Base-by-base conservation (phyloP, 352 stramenopile genomes). In the Phytopythium sindhum region DNA sequence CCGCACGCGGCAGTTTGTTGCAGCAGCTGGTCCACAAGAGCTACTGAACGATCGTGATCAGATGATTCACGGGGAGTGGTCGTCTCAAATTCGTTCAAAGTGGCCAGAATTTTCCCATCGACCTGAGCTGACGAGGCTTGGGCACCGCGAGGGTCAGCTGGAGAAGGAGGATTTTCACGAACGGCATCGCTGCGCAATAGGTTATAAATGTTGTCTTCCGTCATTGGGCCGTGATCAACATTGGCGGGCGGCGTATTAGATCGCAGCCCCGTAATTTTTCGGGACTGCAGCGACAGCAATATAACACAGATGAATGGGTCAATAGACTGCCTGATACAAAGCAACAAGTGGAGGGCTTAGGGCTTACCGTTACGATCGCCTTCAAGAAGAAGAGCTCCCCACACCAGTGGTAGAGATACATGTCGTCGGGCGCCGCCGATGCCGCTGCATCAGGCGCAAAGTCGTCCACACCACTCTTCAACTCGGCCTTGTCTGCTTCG, bases 371-470 rank as follows among this genome's bases (percentile, higher is more conserved):
- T 24, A 87, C 48, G 19, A 80, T 58, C 0, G 75, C 71, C 60
- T 90, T 70, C 33, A 91, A 55, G 50, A 91, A 84, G 53, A 81
- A 82, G 0, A 90, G 44, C 54, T 93, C 84, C 19, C 77, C 84
- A 52, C 71, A 81, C 84, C 84, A 91, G 0, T 73, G 65, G 62
- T 76, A 88, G 44, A 89, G 48, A 24, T 79, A 81, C 2, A 81
- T 53, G 19, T 93, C 80, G 39, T 93, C 75, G 17, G 37, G 48
- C n/a, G 23, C 6, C n/a, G 11, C n/a, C 6, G 24, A 12, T 31
- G 21, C 54, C 14, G 23, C 33, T n/a, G 21, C 17, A 21, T 51
- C 54, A 7, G 33, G 0, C 24, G 15, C 23, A 35, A 60, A 24
- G 14, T 23, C 23, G 15, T 33, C 26, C 33, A 23, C 7, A 5